Evolutionary conservation across 345 rosid species (phyloP).

Genomic region (Brassica rapa): DNA sequence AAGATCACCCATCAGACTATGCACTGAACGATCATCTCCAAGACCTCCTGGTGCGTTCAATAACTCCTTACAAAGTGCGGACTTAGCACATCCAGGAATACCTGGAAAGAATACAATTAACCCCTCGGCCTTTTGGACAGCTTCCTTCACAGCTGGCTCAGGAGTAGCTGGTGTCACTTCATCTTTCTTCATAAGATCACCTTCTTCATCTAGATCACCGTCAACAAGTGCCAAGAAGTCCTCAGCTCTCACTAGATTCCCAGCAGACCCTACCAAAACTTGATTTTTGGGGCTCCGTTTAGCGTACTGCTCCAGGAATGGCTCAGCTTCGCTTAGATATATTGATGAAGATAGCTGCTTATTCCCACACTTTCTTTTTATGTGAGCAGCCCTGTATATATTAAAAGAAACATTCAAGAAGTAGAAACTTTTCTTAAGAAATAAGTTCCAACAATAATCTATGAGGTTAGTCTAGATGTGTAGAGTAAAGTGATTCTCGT

Average conservation of each 20-base stretch:
- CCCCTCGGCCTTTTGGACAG: constrained; percentile 69
- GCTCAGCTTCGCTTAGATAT: constrained; percentile 92
- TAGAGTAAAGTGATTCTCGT: constrained; percentile 31
- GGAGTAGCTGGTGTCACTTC: constrained; percentile 55
- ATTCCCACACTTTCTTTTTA: constrained; percentile 70
- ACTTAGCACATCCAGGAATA: constrained; percentile 91
- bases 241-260: constrained; percentile 69
- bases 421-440: neutral
- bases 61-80: constrained; percentile 93
- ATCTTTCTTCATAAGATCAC: constrained; percentile 67
- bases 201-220: constrained; percentile 81
- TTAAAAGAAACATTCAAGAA: constrained; percentile 11
- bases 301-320: constrained; percentile 85
- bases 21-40: constrained; percentile 83
- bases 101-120: constrained; percentile 95
- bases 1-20: constrained; percentile 95
- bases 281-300: constrained; percentile 73
- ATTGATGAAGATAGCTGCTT: constrained; percentile 69
- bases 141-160: constrained; percentile 48
- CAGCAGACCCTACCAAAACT: constrained; percentile 87
- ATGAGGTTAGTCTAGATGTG: constrained; percentile 12
- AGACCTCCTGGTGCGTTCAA: constrained; percentile 64
- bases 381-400: constrained; percentile 69
- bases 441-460: constrained; percentile 4
- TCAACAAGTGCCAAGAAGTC: constrained; percentile 86